Base-by-base conservation (phyloP, 1,284 basidiomycete species). In the Marasmius sp. region DNA sequence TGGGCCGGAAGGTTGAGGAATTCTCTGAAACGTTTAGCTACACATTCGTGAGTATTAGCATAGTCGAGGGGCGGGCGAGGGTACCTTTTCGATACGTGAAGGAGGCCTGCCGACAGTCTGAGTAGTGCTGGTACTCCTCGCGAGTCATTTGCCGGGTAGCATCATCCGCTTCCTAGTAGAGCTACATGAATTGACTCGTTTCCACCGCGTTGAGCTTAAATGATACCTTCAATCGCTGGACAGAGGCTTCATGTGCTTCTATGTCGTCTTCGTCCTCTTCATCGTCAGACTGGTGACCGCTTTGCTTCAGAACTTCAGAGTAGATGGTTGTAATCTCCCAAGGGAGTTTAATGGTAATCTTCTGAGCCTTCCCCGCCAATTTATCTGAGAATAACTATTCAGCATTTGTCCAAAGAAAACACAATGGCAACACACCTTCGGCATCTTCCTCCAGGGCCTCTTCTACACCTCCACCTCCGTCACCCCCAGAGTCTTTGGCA, bases 81-180 rank as follows among this genome's bases (percentile, higher is more conserved):
- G 33, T 38, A 93, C 94, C 89, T 86, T 97, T 97, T 55, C 95
- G 88, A 74, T 97, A 98, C 0, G 96, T 97, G 75, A 98, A 99
- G 10, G 94, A 95, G 0, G 97, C 97, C 75, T 98, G 95, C 58
- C 97, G 86, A 78, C 96, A 98, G 71, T 98, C 95, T 1, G 95
- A 95, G 73, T 98, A 99, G 72, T 97, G 95, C 64, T 96, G 93
- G 72, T 98, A 98, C 70, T 98, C 95, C 71, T 98, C 95, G 65
- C 93, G 84, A 0, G 95, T 97, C 97, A 98, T 98, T 75, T 94
- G 86, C 57, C 94, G 85, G 0, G 97, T 98, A 6, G 94, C 92
- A 68, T 97, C 94, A 73, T 98, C 96, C 4, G 95, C 95, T 83
- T 96, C 94, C 87, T 94, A 71, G 9, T 48, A 27, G 27, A 39